Conservation (phyloP, 176 grass and related monocot genomes). For the Ensete ventricosum region DNA sequence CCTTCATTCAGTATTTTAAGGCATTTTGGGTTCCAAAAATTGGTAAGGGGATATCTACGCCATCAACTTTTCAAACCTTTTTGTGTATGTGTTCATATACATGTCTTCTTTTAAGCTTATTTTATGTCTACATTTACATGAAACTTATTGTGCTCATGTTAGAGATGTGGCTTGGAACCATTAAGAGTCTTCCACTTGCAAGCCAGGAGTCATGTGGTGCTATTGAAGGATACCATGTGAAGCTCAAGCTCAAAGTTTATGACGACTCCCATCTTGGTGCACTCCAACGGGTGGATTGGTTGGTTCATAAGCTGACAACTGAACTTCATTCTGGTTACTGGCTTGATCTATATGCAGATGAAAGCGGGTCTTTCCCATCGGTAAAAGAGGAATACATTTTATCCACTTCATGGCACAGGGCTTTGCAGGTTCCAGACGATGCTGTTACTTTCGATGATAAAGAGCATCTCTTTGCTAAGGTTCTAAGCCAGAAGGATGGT, state of each 20-base stretch:
- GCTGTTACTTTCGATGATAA: conserved; percentile 46
- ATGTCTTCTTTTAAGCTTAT: background rate
- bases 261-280: conserved; percentile 71
- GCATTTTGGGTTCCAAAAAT: conserved; percentile 91
- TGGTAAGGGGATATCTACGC: conserved; percentile 25
- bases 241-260: conserved; percentile 80
- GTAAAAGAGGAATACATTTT: conserved; percentile 71
- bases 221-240: conserved; percentile 84
- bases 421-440: conserved; percentile 52
- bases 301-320: conserved; percentile 90
- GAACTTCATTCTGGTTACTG: conserved; percentile 81
- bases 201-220: conserved; percentile 67
- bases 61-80: background rate
- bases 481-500: conserved; percentile 58
- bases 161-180: conserved; percentile 88
- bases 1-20: conserved; percentile 79
- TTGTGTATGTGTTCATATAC: background rate
- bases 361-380: conserved; percentile 71
- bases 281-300: conserved; percentile 79
- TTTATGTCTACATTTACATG: background rate
- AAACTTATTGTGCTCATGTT: conserved; percentile 24
- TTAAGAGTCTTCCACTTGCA: conserved; percentile 60
- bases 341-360: conserved; percentile 71
- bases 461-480: conserved; percentile 40
- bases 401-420: conserved; percentile 84